Conservation (phyloP, 2,329 filamentous ascomycete genomes). For the Colletotrichum gigasporum region DNA sequence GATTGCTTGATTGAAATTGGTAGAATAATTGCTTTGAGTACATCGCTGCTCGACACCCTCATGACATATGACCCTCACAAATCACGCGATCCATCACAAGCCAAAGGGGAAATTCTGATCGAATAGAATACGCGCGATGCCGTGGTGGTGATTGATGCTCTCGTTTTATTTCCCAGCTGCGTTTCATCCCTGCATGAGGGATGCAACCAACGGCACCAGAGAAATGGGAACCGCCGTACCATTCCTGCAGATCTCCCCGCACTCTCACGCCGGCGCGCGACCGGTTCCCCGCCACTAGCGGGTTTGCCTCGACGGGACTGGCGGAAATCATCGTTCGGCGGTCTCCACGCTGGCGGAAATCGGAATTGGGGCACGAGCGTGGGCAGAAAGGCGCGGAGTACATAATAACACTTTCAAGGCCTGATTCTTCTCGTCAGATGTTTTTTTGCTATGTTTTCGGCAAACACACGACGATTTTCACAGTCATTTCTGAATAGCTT, state of each 20-base stretch:
- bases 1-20: too few species aligned
- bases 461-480: neutral
- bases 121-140: too few species aligned
- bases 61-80: too few species aligned
- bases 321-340: neutral
- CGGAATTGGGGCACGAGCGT: too few species aligned
- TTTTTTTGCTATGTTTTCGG: neutral
- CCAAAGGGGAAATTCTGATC: too few species aligned
- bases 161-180: too few species aligned
- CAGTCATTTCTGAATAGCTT: too few species aligned
- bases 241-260: conserved; percentile 23
- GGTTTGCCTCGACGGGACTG: conserved; percentile 21
- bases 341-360: conserved; percentile 15
- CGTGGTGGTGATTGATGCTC: too few species aligned
- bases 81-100: too few species aligned
- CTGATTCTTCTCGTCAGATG: neutral
- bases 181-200: neutral
- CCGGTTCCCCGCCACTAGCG: conserved; percentile 24
- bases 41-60: too few species aligned
- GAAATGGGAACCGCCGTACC: neutral
- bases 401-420: neutral
- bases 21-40: too few species aligned
- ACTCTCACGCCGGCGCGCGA: conserved; percentile 7
- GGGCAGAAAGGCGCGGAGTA: too few species aligned
- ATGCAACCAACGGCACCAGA: neutral